These are phyloP conservation scores for Nematocida ironsii DNA, from an alignment of 371 early-diverging fungal species.

Conservation along the genomic window DNA sequence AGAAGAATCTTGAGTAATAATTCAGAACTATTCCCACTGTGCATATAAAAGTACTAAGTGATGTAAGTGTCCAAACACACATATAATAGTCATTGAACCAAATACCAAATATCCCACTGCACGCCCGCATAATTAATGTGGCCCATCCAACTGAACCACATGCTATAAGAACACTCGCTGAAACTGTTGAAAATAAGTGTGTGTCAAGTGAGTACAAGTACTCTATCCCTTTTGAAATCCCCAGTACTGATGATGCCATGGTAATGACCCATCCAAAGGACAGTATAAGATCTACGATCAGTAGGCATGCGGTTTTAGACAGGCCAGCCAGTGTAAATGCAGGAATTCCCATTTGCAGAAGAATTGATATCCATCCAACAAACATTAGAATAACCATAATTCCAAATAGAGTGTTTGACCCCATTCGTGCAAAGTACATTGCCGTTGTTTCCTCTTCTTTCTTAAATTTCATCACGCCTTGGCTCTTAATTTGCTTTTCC, in stretches of 20 bases:
- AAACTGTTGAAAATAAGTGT: background rate
- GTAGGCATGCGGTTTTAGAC: background rate
- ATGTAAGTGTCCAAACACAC: background rate
- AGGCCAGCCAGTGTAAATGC: background rate
- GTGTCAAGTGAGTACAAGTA: background rate
- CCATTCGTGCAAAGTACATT: background rate
- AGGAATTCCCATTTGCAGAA: background rate
- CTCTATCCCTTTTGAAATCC: background rate
- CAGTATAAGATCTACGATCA: too few species aligned
- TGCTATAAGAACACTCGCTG: background rate
- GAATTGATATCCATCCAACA: background rate
- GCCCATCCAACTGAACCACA: background rate
- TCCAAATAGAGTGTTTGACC: background rate
- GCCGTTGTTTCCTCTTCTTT: background rate
- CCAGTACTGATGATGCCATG: background rate
- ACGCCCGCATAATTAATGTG: background rate
- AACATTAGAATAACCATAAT: background rate
- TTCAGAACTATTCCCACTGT: background rate
- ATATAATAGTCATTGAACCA: background rate
- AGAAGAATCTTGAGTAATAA: background rate
- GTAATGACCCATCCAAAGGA: too few species aligned
- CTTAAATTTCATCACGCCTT: background rate
- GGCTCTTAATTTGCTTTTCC: background rate
- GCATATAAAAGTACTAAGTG: background rate
- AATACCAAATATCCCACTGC: background rate